A percentile compares a stretch with the other conserved stretches of the same genome.
Conservation (phyloP, 1,139 yeast species). For the Geotrichum restrictum region DNA sequence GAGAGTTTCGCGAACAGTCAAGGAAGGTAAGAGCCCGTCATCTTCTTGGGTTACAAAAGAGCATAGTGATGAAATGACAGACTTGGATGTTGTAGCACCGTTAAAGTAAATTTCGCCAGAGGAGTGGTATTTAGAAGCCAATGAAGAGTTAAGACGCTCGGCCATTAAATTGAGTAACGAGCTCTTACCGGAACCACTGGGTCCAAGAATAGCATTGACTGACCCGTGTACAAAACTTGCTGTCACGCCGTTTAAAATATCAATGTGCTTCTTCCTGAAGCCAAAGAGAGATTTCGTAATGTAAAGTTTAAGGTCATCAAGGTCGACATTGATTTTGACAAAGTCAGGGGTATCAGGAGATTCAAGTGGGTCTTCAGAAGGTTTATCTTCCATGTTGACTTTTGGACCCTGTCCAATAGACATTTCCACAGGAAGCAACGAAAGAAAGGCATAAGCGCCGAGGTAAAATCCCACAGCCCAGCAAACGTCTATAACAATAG, state of each 20-base stretch:
- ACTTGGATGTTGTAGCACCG: slow-evolving; percentile 42
- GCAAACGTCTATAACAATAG: slow-evolving; percentile 57
- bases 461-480: slow-evolving; percentile 57
- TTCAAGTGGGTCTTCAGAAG: slow-evolving; percentile 2
- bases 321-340: slow-evolving; percentile 22
- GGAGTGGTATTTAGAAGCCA: slow-evolving; percentile 37
- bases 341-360: slow-evolving; percentile 36
- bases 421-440: slow-evolving; percentile 47
- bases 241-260: slow-evolving; percentile 49
- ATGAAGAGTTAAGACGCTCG: slow-evolving; percentile 52
- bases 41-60: slow-evolving; percentile 81
- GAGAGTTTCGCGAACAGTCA: slow-evolving; percentile 76
- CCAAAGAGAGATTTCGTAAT: slow-evolving; percentile 14
- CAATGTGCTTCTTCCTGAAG: slow-evolving; percentile 26
- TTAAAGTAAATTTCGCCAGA: slow-evolving; percentile 48
- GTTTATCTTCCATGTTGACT: slow-evolving; percentile 6
- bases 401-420: slow-evolving; percentile 41
- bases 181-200: slow-evolving; percentile 84
- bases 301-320: slow-evolving; percentile 25
- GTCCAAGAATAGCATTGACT: slow-evolving; percentile 85
- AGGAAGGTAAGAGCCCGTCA: slow-evolving; percentile 59
- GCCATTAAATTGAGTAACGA: slow-evolving; percentile 66
- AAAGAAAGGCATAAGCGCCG: slow-evolving; percentile 44
- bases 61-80: slow-evolving; percentile 51
- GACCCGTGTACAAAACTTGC: slow-evolving; percentile 60